phyloP scores from a whole-genome alignment of 1,139 yeast species.

The Pichia sp. region DNA sequence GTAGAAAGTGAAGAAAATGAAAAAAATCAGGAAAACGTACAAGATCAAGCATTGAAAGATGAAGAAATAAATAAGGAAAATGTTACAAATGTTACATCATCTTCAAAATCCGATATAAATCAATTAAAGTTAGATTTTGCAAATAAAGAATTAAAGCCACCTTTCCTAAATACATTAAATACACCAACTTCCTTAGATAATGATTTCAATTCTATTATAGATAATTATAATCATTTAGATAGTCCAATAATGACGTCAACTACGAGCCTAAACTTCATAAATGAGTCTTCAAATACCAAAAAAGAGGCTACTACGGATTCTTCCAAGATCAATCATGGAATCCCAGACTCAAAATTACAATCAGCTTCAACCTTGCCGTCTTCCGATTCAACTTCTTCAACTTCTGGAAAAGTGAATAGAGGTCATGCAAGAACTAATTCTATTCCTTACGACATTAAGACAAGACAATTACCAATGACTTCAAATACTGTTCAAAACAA shows the following conservation, averaged over 20 bases:
- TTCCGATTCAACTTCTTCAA: neutral
- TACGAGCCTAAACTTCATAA: constrained; percentile 9
- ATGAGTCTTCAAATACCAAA: neutral
- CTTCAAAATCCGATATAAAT: constrained; percentile 2
- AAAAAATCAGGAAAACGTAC: too few species aligned
- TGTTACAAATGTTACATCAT: too few species aligned
- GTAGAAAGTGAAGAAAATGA: neutral
- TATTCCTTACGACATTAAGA: constrained; percentile 13
- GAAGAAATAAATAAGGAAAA: too few species aligned
- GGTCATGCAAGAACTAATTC: constrained; percentile 8
- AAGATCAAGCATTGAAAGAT: too few species aligned
- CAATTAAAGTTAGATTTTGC: constrained; percentile 4
- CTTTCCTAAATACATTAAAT: neutral
- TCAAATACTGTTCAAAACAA: constrained; percentile 12
- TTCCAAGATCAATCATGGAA: neutral
- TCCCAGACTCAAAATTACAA: neutral
- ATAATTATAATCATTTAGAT: constrained; percentile 16
- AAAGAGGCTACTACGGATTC: too few species aligned
- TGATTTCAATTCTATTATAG: constrained; percentile 24
- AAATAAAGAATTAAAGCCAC: constrained; percentile 6
- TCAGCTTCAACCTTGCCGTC: neutral
- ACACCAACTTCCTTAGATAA: constrained; percentile 16
- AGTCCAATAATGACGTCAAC: constrained; percentile 4
- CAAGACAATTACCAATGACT: constrained; percentile 13
- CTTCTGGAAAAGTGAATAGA: neutral